Evolutionary conservation across 148 eudicot species (phyloP), one percentile per base, ranked within the genome.

Genomic region (Silene uniflora): DNA sequence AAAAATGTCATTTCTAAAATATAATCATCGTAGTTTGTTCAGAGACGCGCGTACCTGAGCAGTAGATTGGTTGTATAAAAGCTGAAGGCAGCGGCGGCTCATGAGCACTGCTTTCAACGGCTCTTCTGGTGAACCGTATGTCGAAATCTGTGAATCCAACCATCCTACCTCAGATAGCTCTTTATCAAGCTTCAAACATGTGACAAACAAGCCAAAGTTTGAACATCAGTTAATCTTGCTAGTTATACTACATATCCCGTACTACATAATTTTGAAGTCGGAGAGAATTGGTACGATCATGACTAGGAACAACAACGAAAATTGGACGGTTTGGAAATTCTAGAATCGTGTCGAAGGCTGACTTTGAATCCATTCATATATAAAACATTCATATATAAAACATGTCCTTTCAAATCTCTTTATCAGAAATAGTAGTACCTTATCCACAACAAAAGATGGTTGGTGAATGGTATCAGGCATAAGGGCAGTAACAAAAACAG

Each of bases 381-480:
- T n/a, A n/a, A n/a, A n/a, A n/a, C n/a, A n/a, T n/a, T n/a, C n/a
- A n/a, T n/a, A n/a, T n/a, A n/a, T n/a, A n/a, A n/a, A n/a, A n/a
- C n/a, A n/a, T n/a, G n/a, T n/a, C n/a, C n/a, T n/a, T n/a, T n/a
- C n/a, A n/a, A n/a, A n/a, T n/a, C n/a, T n/a, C n/a, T n/a, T n/a
- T n/a, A n/a, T n/a, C n/a, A 29, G 2, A 29, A 29, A 29, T 1
- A 6, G 29, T 0, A 6, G 27, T 78, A 87, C 83, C 85, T 85
- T 56, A 7, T 78, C 82, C 49, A 75, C 27, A 47, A 81, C 80
- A 69, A 47, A 83, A 19, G 78, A 78, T 69, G 80, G 80, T 25
- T 29, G 59, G 70, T 83, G 75, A 9, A 23, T 62, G 62, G 84
- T 81, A 55, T 75, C 82, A 62, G 86, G 84, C 76, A 75, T 22